Evolutionary conservation across 495 filamentous ascomycete species (phyloP), one percentile per base, ranked within the genome.

Genomic region (Endocarpon pusillum): DNA sequence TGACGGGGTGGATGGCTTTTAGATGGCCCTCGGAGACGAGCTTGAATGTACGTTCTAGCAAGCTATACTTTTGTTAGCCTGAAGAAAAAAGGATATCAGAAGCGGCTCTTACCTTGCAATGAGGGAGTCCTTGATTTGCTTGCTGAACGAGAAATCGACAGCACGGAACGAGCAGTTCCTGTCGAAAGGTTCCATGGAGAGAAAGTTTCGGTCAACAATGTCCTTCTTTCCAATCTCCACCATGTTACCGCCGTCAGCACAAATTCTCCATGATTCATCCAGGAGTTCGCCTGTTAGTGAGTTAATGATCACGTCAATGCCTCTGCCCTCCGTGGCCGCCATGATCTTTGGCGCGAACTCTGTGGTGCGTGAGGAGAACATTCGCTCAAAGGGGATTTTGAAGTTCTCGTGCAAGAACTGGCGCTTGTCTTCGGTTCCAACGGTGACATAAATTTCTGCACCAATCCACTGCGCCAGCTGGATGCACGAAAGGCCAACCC

Each of bases 111-210:
- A 37, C 34, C 34, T 33, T 9, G 7, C 6, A 33, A 37, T 9
- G 12, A 33, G 6, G n/a, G 21, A 7, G 19, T 9, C n/a, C 26
- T 23, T n/a, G 17, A 37, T 14, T 25, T 25, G 23, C n/a, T 8
- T n/a, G n/a, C n/a, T 14, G 19, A 37, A 30, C 1, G 38, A 46
- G 12, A 45, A 32, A 33, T 47, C 40, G 9, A 53, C 9, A 18
- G 45, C 45, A 6, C 46, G 35, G 16, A 39, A 47, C n/a, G 40
- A 53, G 12, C 34, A 42, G 20, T 42, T 51, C 0, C 48, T 48
- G 0, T 52, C 38, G 42, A 70, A 67, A 5, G 44, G 39, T 3
- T 42, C 42, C 49, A 58, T 50, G 3, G 47, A 35, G 21, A 59
- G 37, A 9, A 14, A 37, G 14, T 44, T 48, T 10, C 36, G 34